Percentiles rank a stretch among this genome's conserved stretches.
phyloP scores from a whole-genome alignment of 1,284 basidiomycete genomes.

The Sphagnurus paluster region DNA sequence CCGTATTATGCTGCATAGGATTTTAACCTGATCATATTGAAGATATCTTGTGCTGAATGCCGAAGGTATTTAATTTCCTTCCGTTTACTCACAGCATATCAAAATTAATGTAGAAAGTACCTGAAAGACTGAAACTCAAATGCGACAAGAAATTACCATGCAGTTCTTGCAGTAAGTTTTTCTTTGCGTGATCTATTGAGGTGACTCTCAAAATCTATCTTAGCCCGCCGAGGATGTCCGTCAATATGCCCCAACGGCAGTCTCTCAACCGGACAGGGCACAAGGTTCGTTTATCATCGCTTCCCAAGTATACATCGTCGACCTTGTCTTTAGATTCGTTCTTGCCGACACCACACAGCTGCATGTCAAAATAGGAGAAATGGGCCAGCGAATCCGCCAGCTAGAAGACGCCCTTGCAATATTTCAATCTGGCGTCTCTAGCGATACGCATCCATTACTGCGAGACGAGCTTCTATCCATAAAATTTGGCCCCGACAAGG shows the following conservation, averaged over 20 bases:
- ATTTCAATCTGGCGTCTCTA: constrained; percentile 60
- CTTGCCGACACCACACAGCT: constrained; percentile 71
- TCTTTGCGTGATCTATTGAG: neutral
- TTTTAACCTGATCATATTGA: constrained; percentile 3
- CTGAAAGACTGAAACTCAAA: constrained; percentile 62
- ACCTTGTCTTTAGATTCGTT: constrained; percentile 46
- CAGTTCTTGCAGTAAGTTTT: constrained; percentile 43
- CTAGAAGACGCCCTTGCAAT: constrained; percentile 69
- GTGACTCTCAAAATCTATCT: constrained; percentile 1
- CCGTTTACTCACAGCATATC: neutral
- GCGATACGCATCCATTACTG: constrained; percentile 63
- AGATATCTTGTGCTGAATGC: constrained; percentile 60
- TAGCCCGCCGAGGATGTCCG: constrained; percentile 46
- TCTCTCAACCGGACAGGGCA: constrained; percentile 59
- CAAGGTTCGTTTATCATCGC: constrained; percentile 35
- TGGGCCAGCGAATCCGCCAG: constrained; percentile 72
- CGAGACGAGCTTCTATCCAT: constrained; percentile 59
- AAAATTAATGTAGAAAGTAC: neutral
- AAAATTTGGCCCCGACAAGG: constrained; percentile 54
- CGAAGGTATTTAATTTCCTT: constrained; percentile 34
- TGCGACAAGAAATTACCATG: constrained; percentile 66
- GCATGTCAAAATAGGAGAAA: constrained; percentile 67
- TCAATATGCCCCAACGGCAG: constrained; percentile 59
- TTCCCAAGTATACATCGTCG: neutral
- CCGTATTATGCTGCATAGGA: too few species aligned